Base-by-base conservation (phyloP, 805 yeast species). In the Cyberlindnera mississippiensis region DNA sequence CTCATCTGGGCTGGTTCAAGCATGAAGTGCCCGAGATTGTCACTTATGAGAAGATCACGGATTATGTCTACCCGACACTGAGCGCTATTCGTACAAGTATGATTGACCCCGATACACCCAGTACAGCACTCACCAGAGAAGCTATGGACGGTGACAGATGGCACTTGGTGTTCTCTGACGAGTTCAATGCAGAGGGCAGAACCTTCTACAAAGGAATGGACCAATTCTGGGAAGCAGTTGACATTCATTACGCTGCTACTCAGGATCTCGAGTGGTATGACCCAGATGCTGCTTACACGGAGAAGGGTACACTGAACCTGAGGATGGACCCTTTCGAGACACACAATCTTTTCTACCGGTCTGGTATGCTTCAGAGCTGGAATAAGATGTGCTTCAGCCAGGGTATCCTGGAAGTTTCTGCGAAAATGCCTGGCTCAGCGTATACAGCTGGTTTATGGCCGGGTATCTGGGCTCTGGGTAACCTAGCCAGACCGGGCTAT, bases 51-150 rank as follows among this genome's bases (percentile, higher is more conserved):
- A 48, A 69, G 9, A 65, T 83, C 48, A 65, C 86, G 3, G 64
- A 68, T 8, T 84, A 85, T 57, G 50, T 57, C 12, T 85, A 83
- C 55, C 80, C 82, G 4, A 62, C 62, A 12, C 66, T 85, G 31
- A 56, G 73, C 27, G 81, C 86, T 1, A 71, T 84, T 40, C 66
- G 93, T 49, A 69, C 83, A 0, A 47, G 61, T n/a, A 63, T 85
- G 35, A 64, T 85, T 13, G 95, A 85, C 55, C 76, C 79, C 3
- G 93, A 85, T 56, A 85, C 93, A 3, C 93, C 91, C 0, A 31
- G 46, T 3, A 56, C 56, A 1, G 76, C 73, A 4, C 39, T 42
- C 32, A 67, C 73, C 0, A 75, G 72, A 42, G 51, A 37, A 8
- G 54, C 61, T 4, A 51, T 41, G 37, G 61, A 55, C 35, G 75